Conservation (phyloP, 805 yeast genomes). For the Teunomyces kruisii region DNA sequence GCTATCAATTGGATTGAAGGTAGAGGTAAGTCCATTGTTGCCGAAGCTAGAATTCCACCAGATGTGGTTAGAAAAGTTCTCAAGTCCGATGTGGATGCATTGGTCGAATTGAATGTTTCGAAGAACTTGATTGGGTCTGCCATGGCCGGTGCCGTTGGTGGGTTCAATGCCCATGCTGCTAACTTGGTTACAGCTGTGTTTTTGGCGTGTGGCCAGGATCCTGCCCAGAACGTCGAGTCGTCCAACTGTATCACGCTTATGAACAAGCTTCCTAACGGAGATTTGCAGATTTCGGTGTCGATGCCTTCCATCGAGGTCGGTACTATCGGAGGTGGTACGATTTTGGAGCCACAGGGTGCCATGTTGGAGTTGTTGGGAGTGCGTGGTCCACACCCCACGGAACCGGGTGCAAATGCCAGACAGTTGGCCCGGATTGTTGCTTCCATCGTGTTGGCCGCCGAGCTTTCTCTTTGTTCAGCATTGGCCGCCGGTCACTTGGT, state of each 20-base stretch:
- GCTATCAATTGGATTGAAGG: constrained; percentile 99
- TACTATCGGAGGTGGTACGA: constrained; percentile 98
- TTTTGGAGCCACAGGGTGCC: constrained; percentile 94
- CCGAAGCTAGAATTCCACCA: constrained; percentile 88
- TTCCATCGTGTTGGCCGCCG: constrained; percentile 93
- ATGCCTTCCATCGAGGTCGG: constrained; percentile 99
- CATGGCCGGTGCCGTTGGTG: constrained; percentile 98
- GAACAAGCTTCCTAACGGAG: constrained; percentile 73
- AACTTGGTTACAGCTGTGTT: constrained; percentile 92
- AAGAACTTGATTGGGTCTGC: constrained; percentile 96
- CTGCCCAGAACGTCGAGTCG: constrained; percentile 98
- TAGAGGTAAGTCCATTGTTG: constrained; percentile 96
- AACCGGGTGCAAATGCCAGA: constrained; percentile 93
- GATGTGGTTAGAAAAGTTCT: constrained; percentile 77
- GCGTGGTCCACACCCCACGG: constrained; percentile 90
- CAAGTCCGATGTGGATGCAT: constrained; percentile 88
- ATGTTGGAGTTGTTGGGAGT: constrained; percentile 94
- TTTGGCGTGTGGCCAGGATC: constrained; percentile 97
- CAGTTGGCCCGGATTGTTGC: constrained; percentile 92
- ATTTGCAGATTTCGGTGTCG: constrained; percentile 88
- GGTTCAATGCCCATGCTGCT: constrained; percentile 98
- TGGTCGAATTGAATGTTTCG: constrained; percentile 83
- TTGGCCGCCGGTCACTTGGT: constrained; percentile 98
- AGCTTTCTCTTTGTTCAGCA: constrained; percentile 90
- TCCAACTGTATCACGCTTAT: constrained; percentile 96